These are phyloP conservation scores for Brassica rapa DNA, from an alignment of 345 rosid genomes.

Conservation along the genomic window DNA sequence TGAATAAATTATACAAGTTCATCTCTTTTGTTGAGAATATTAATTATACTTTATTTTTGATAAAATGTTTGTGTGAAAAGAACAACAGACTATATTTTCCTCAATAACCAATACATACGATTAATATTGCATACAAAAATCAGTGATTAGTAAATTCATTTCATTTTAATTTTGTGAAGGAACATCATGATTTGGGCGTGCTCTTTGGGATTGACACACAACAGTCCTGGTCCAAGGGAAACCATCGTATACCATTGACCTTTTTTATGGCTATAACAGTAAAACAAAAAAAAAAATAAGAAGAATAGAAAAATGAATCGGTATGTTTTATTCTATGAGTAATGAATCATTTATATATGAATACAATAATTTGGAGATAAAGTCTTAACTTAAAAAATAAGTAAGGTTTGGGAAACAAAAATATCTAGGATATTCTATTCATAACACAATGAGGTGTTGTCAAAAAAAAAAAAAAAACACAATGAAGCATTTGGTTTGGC, in stretches of 20 bases:
- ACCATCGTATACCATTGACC: neutral
- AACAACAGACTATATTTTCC: neutral
- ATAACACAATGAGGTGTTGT: too few species aligned
- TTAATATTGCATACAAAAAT: neutral
- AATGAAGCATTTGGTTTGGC: too few species aligned
- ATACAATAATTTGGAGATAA: too few species aligned
- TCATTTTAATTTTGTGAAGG: conserved; percentile 2
- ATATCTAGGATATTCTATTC: too few species aligned
- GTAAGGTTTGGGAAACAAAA: too few species aligned
- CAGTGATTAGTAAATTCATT: neutral
- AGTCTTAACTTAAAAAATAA: too few species aligned
- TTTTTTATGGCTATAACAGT: neutral
- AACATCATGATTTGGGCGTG: conserved; percentile 36
- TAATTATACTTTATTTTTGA: neutral
- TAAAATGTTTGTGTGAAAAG: neutral
- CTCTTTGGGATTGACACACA: conserved; percentile 18
- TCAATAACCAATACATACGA: neutral
- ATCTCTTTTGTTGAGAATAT: neutral
- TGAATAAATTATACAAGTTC: neutral
- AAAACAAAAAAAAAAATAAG: neutral
- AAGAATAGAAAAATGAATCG: too few species aligned
- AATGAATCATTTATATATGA: too few species aligned
- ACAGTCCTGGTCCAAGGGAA: conserved; percentile 3
- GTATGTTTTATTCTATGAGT: too few species aligned
- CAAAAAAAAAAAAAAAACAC: too few species aligned